These are phyloP conservation scores for Cyclostephanos invisitatus DNA, from an alignment of 108 stramenopile genomes.

Conservation along the genomic window DNA sequence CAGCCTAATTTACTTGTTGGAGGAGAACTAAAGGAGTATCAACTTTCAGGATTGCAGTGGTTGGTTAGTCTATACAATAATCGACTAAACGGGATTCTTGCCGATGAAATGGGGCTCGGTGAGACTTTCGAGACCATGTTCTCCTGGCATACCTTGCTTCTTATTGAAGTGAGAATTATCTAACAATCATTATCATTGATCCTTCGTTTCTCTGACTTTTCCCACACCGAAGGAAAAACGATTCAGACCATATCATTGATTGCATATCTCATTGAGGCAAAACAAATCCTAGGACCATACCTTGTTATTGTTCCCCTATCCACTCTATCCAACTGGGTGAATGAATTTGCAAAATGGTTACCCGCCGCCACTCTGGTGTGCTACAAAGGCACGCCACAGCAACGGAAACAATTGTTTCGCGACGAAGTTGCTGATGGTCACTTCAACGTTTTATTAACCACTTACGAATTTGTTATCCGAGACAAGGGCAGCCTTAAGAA, in stretches of 20 bases:
- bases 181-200: constrained; percentile 12
- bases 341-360: constrained; percentile 84
- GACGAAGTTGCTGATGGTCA: constrained; percentile 78
- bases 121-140: constrained; percentile 8
- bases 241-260: constrained; percentile 94
- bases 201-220: not conserved
- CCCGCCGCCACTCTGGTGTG: constrained; percentile 66
- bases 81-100: constrained; percentile 77
- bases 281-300: constrained; percentile 79
- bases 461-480: constrained; percentile 92
- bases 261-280: constrained; percentile 86
- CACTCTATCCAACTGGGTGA: constrained; percentile 88
- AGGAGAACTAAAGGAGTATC: constrained; percentile 94
- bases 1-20: constrained; percentile 79
- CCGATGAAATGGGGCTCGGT: constrained; percentile 81
- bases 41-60: constrained; percentile 96
- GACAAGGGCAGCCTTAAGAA: constrained; percentile 84
- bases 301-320: constrained; percentile 93
- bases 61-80: constrained; percentile 93
- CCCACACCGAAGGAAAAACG: constrained; percentile 73
- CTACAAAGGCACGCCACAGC: constrained; percentile 75
- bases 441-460: constrained; percentile 90
- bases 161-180: not conserved
- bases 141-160: not conserved
- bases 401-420: constrained; percentile 71